These are phyloP conservation scores for Fusarium sp. DNA, from an alignment of 2,329 filamentous ascomycete species.

Conservation along the genomic window DNA sequence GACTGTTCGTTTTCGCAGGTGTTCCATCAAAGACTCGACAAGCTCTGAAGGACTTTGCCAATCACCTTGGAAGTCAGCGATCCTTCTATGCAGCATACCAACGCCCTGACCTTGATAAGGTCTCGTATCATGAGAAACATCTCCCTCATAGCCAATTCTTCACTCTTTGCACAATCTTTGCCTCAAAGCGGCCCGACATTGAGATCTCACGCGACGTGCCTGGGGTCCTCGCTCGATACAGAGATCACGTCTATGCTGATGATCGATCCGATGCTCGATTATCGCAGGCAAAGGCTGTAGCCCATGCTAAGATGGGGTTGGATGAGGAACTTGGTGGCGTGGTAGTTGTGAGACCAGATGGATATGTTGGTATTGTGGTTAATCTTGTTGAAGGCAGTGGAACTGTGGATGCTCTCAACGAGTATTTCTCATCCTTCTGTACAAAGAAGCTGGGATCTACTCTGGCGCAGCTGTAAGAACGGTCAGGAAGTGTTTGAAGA, in stretches of 20 bases:
- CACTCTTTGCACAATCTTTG: conserved; percentile 82
- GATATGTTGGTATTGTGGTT: conserved; percentile 84
- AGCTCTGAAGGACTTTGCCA: conserved; percentile 78
- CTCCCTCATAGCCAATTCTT: conserved; percentile 89
- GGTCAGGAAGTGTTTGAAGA: neutral
- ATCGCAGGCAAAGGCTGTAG: conserved; percentile 77
- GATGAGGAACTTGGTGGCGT: conserved; percentile 80
- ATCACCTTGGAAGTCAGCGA: conserved; percentile 71
- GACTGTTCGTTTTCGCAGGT: conserved; percentile 89
- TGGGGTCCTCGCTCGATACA: conserved; percentile 77
- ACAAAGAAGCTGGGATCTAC: conserved; percentile 67
- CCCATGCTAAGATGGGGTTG: conserved; percentile 89
- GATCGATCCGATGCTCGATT: conserved; percentile 81
- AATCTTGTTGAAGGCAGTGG: conserved; percentile 80
- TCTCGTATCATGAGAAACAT: conserved; percentile 83
- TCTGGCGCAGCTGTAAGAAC: conserved; percentile 46
- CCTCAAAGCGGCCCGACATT: conserved; percentile 74
- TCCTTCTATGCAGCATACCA: conserved; percentile 81
- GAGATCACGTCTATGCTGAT: conserved; percentile 87
- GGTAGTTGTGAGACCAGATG: conserved; percentile 87
- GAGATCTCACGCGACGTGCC: conserved; percentile 81
- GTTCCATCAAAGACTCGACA: conserved; percentile 68
- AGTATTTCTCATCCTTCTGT: conserved; percentile 82
- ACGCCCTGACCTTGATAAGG: conserved; percentile 69
- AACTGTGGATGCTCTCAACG: conserved; percentile 84